These are phyloP conservation scores for Ganoderma leucocontextum DNA, from an alignment of 1,284 basidiomycete genomes.

Conservation along the genomic window DNA sequence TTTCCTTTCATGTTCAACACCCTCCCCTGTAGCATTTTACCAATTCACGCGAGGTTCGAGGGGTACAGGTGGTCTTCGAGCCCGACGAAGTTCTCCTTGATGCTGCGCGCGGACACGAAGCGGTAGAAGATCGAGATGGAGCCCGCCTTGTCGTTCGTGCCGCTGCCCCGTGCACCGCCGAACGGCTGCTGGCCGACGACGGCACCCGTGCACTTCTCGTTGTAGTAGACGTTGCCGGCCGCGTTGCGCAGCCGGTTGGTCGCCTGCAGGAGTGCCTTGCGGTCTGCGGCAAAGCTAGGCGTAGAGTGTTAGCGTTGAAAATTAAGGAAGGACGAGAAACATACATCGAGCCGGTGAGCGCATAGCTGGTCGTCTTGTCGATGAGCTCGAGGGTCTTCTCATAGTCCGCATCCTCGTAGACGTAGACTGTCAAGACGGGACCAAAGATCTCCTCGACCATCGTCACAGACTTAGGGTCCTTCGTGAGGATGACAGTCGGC, in stretches of 20 bases:
- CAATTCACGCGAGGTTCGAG: conserved; percentile 75
- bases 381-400: conserved; percentile 90
- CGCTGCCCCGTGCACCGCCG: conserved; percentile 91
- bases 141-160: conserved; percentile 98
- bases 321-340: conserved; percentile 40
- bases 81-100: conserved; percentile 95
- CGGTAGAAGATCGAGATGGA: conserved; percentile 91
- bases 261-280: conserved; percentile 78
- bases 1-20: conserved; percentile 4
- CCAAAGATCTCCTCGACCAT: conserved; percentile 98
- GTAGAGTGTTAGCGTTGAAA: not conserved
- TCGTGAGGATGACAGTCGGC: conserved; percentile 94
- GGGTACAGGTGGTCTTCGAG: conserved; percentile 85
- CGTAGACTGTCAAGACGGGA: conserved; percentile 92
- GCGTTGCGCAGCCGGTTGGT: conserved; percentile 86
- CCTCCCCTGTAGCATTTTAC: not conserved
- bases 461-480: conserved; percentile 90
- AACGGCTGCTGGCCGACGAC: conserved; percentile 98
- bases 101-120: conserved; percentile 89
- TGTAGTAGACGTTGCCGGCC: conserved; percentile 93
- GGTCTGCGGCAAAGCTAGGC: conserved; percentile 81
- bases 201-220: conserved; percentile 96
- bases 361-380: conserved; percentile 90
- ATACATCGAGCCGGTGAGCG: conserved; percentile 89
- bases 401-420: conserved; percentile 86